These are phyloP conservation scores for Centaurea solstitialis DNA, from an alignment of 129 eudicot species.

Conservation along the genomic window DNA sequence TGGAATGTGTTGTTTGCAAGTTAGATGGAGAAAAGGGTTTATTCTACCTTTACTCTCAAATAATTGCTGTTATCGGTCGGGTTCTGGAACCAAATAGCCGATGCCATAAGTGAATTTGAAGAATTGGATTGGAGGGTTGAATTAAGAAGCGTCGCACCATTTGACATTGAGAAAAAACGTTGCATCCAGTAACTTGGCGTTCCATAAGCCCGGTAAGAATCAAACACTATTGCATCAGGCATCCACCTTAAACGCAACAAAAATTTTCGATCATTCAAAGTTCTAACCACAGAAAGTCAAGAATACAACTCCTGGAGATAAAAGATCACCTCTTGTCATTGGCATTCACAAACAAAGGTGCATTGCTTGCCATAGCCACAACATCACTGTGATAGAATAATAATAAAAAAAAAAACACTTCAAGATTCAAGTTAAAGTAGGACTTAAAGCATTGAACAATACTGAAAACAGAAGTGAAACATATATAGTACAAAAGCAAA, in stretches of 20 bases:
- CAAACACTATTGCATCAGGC: constrained; percentile 93
- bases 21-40: not conserved
- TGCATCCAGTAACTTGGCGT: constrained; percentile 99
- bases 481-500: not conserved
- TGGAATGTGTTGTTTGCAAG: not conserved
- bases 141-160: constrained; percentile 77
- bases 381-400: constrained; percentile 73
- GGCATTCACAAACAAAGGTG: constrained; percentile 77
- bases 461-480: constrained; percentile 12
- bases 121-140: constrained; percentile 55
- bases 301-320: constrained; percentile 2
- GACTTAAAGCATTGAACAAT: not conserved
- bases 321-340: constrained; percentile 56
- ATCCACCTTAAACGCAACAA: constrained; percentile 51
- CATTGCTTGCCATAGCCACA: constrained; percentile 90
- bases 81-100: constrained; percentile 65
- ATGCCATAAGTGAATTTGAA: constrained; percentile 62
- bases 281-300: not conserved
- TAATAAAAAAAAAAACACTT: not conserved
- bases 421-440: not conserved
- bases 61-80: constrained; percentile 42
- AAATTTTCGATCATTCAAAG: not conserved
- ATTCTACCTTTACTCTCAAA: constrained; percentile 72
- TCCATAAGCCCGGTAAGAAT: constrained; percentile 67
- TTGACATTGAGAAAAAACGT: constrained; percentile 65